Base-by-base conservation (phyloP, 768 basidiomycete species). In the Mycena rebaudengoi region DNA sequence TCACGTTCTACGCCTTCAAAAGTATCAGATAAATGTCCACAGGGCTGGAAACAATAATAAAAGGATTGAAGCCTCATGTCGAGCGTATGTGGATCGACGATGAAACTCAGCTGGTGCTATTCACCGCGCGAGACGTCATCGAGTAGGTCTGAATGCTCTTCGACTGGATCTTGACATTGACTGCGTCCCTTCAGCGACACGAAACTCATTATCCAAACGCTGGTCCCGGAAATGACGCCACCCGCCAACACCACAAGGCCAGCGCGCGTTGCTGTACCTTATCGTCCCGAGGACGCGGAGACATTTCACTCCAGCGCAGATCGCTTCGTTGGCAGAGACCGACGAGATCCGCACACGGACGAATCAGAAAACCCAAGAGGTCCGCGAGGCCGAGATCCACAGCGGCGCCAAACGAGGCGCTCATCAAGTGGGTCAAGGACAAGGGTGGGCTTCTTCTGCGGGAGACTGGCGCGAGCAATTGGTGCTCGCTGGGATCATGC, bases 21-120 rank as follows among this genome's bases (percentile, higher is more conserved):
- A 0, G 21, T 52, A 25, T 25, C 35, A 12, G 10, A 21, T 54
- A 48, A 43, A 20, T 5, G 13, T 41, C 18, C 25, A 23, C 50
- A 92, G 91, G 95, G 97, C 74, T 86, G 96, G 57, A 98, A 98
- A 84, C 89, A 65, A 94, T 96, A 52, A 81, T 97, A 55, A 96
- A 96, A 80, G 85, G 87, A 6, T 83, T 98, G 51, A 96, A 95
- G 69, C 94, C 95, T 1, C 95, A 98, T 69, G 82, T 96, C 25
- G 91, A 92, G 72, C 89, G 91, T 3, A 95, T 98, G 86, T 92
- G 91, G 69, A 82, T 85, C 40, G 94, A 96, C 68, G 93, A 95
- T 44, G 94, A 98, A 65, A 96, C 96, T 0, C 95, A 96, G 69
- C 79, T 92, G 23, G 94, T 96, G 2, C 77, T 98, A 4, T 97